Conservation (phyloP, 805 yeast genomes). For the Trichomonascus vanleenenianus region DNA sequence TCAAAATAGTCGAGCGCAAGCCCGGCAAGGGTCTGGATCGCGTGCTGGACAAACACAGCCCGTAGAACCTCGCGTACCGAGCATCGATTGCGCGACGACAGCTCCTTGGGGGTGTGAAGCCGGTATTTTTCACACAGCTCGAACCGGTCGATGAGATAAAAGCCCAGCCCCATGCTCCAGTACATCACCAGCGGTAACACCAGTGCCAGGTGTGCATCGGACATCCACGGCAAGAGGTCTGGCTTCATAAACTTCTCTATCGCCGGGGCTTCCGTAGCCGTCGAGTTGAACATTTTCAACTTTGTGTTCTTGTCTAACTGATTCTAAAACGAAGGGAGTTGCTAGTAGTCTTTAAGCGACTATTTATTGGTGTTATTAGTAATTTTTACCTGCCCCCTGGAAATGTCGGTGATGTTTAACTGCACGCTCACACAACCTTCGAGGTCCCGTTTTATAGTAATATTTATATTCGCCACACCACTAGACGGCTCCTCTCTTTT, state of each 20-base stretch:
- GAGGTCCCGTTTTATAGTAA: too few relatives aligned
- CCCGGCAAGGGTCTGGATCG: slow-evolving; percentile 74
- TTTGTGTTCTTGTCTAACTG: too few relatives aligned
- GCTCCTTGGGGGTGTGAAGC: slow-evolving; percentile 89
- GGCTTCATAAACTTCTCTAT: slow-evolving; percentile 5
- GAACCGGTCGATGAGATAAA: slow-evolving; percentile 65
- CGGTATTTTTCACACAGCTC: slow-evolving; percentile 76
- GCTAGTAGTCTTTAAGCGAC: too few relatives aligned
- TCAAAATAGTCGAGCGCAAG: slow-evolving; percentile 48
- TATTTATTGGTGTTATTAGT: too few relatives aligned
- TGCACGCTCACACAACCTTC: too few relatives aligned
- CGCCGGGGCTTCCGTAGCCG: slow-evolving; percentile 4
- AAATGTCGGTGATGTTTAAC: too few relatives aligned
- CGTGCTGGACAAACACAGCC: slow-evolving; percentile 81
- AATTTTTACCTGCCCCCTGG: too few relatives aligned
- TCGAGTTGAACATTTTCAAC: too few relatives aligned
- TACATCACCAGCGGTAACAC: slow-evolving; percentile 73
- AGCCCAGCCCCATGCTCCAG: slow-evolving; percentile 70
- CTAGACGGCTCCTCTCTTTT: too few relatives aligned
- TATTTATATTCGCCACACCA: too few relatives aligned
- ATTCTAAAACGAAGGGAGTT: too few relatives aligned
- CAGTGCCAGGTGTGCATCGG: slow-evolving; percentile 68
- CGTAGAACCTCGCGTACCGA: slow-evolving; percentile 57
- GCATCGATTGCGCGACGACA: slow-evolving; percentile 66
- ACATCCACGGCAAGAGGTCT: slow-evolving; percentile 46